These are phyloP conservation scores for Zygosaccharomyces kombuchaensis DNA, from an alignment of 805 yeast species.

Conservation along the genomic window DNA sequence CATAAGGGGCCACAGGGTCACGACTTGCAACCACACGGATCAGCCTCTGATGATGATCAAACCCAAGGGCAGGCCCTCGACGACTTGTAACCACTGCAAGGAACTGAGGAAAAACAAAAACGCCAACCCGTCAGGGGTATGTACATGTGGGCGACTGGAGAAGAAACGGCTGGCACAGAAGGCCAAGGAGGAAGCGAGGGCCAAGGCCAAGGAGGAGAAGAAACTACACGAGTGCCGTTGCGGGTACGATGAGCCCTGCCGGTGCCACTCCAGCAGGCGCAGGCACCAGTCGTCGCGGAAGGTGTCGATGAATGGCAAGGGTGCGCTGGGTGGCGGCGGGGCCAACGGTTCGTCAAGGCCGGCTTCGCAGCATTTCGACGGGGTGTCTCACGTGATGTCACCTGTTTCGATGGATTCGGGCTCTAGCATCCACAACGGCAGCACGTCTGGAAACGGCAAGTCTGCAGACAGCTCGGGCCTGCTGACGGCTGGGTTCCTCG, in stretches of 20 bases:
- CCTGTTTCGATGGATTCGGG: conserved; percentile 14
- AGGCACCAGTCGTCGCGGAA: conserved; percentile 6
- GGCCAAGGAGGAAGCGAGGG: conserved; percentile 32
- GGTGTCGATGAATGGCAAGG: not conserved
- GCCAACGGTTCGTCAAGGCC: conserved; percentile 3
- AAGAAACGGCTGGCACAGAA: conserved; percentile 36
- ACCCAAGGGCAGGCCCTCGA: conserved; percentile 93
- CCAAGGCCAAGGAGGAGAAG: conserved; percentile 24
- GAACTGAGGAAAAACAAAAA: conserved; percentile 65
- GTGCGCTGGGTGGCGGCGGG: not conserved
- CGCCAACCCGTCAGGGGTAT: conserved; percentile 53
- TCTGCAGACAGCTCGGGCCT: not conserved
- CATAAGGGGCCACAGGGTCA: conserved; percentile 93
- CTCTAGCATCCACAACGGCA: conserved; percentile 4
- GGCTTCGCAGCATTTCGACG: conserved; percentile 2
- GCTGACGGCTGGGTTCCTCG: conserved; percentile 15
- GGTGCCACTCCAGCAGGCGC: conserved; percentile 22
- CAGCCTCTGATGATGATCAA: conserved; percentile 89
- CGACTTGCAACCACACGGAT: conserved; percentile 89
- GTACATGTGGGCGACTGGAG: conserved; percentile 64
- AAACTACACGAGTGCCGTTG: conserved; percentile 35
- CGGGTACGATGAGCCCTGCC: conserved; percentile 22
- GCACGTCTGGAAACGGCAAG: conserved; percentile 4
- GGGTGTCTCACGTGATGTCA: conserved; percentile 12
- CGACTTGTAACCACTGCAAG: conserved; percentile 85